These are phyloP conservation scores for Hordeum vulgare DNA, from an alignment of 176 grass and related monocot species.

Conservation along the genomic window MorexV3_pseudomolecules_assembly NC_058519.1:594549333-594549832, in stretches of 20 bases:
- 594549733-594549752: not conserved
- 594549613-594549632: not conserved
- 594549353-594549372: slow-evolving; percentile 28
- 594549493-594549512: too few species aligned
- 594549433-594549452: not conserved
- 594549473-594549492: too few species aligned
- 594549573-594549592: too few species aligned
- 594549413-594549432: not conserved
- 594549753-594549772: too few species aligned
- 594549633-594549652: not conserved
- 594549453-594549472: not conserved
- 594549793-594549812: not conserved
- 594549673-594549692: not conserved
- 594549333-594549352: slow-evolving; percentile 26
- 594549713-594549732: not conserved
- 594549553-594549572: too few species aligned
- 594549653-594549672: not conserved
- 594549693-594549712: not conserved
- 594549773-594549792: not conserved
- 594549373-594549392: not conserved
- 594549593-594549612: too few species aligned
- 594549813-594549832: too few species aligned
- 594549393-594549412: not conserved
- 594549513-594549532: too few species aligned
- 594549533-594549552: too few species aligned